Conservation (phyloP, 148 eudicot species). For the Polygonum aviculare region DNA sequence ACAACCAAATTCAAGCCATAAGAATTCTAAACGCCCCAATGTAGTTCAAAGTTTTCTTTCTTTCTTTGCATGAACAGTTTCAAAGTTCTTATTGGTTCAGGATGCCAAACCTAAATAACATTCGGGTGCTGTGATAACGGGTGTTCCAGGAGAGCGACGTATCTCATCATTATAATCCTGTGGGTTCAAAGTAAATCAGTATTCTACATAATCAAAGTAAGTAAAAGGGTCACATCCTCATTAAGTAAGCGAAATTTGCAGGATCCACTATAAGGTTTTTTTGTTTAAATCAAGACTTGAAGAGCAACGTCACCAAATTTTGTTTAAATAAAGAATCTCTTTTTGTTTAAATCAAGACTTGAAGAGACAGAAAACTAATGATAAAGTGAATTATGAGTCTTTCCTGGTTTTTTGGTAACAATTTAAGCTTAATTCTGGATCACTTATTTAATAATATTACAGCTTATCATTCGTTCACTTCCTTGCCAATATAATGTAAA, state of each 20-base stretch:
- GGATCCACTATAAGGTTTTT: too few relatives aligned
- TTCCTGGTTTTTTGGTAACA: neutral
- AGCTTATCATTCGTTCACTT: neutral
- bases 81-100: neutral
- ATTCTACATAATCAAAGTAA: neutral
- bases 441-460: neutral
- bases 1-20: neutral
- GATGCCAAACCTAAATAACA: slow-evolving; percentile 73
- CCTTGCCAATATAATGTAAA: too few relatives aligned
- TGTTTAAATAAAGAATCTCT: too few relatives aligned
- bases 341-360: too few relatives aligned
- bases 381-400: neutral
- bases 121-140: slow-evolving; percentile 96
- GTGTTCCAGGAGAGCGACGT: slow-evolving; percentile 98
- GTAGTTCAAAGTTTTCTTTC: neutral
- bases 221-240: neutral
- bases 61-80: neutral
- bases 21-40: neutral
- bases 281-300: too few relatives aligned
- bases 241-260: too few relatives aligned
- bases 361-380: neutral
- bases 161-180: slow-evolving; percentile 93
- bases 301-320: too few relatives aligned
- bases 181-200: neutral
- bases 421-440: neutral